phyloP scores from a whole-genome alignment of 2,329 filamentous ascomycete genomes.

The Nothomitra cinnamomea region DNA sequence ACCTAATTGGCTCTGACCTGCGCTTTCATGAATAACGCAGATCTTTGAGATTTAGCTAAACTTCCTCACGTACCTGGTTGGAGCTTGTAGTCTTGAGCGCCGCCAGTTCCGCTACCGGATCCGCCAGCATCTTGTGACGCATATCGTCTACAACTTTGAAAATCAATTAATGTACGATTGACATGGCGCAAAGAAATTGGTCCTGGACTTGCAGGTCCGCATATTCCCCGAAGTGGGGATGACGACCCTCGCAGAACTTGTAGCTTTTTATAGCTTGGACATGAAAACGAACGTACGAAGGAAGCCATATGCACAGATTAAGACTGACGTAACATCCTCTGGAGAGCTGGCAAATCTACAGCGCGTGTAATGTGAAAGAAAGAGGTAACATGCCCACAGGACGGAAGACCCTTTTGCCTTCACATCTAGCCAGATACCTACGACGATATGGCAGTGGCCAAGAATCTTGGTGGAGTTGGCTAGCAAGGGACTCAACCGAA shows the following conservation, averaged over 20 bases:
- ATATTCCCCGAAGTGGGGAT: too few species aligned
- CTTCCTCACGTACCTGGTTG: neutral
- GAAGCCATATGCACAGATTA: neutral
- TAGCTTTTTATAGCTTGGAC: too few species aligned
- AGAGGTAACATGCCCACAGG: neutral
- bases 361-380: neutral
- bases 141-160: neutral
- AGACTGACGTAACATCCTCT: neutral
- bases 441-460: too few species aligned
- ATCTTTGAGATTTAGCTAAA: neutral
- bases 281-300: neutral
- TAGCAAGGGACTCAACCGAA: too few species aligned
- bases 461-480: too few species aligned
- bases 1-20: slow-evolving; percentile 3
- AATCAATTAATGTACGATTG: neutral
- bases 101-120: neutral
- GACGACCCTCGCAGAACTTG: too few species aligned
- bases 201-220: too few species aligned
- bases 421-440: too few species aligned
- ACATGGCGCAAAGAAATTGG: neutral
- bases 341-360: neutral
- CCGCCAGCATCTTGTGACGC: neutral
- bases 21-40: neutral
- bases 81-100: slow-evolving; percentile 4
- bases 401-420: too few species aligned